Percentiles rank a stretch among this genome's conserved stretches.
phyloP scores from a whole-genome alignment of 768 basidiomycete species.

The Hygrocybe punicea region DNA sequence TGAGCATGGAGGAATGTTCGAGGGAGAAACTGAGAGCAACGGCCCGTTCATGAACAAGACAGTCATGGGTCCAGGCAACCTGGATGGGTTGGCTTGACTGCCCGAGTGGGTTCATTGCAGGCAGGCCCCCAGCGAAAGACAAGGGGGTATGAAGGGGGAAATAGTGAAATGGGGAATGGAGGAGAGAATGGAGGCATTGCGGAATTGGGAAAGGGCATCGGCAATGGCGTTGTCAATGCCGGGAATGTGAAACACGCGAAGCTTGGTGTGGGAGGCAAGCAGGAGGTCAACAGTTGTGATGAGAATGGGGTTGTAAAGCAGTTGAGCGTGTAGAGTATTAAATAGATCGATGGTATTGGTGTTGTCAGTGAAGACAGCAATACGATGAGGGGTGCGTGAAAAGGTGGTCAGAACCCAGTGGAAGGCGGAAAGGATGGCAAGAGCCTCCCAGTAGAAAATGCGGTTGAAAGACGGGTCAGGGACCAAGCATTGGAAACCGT shows the following conservation, averaged over 20 bases:
- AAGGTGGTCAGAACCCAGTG: slow-evolving; percentile 12
- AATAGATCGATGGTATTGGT: slow-evolving; percentile 6
- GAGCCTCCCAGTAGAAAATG: too few relatives aligned
- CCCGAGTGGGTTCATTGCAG: too few relatives aligned
- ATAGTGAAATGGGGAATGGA: too few relatives aligned
- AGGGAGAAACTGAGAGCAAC: too few relatives aligned
- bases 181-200: too few relatives aligned
- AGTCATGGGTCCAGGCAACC: too few relatives aligned
- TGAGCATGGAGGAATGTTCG: too few relatives aligned
- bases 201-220: slow-evolving; percentile 13
- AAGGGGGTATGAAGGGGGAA: slow-evolving; percentile 13
- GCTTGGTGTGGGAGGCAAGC: background rate
- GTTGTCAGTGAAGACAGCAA: slow-evolving; percentile 5
- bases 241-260: slow-evolving; percentile 14
- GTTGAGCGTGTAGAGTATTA: slow-evolving; percentile 8
- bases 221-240: slow-evolving; percentile 16
- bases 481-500: slow-evolving; percentile 9
- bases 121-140: background rate
- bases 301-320: slow-evolving; percentile 20
- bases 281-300: slow-evolving; percentile 15
- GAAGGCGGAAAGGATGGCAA: background rate
- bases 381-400: slow-evolving; percentile 21
- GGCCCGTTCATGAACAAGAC: too few relatives aligned
- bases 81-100: too few relatives aligned
- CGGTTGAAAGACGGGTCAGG: background rate